A percentile compares a stretch with the other conserved stretches of the same genome.
Evolutionary conservation across 2,329 filamentous ascomycete genomes (phyloP).

Genomic region (Pseudogymnoascus pannorum): DNA sequence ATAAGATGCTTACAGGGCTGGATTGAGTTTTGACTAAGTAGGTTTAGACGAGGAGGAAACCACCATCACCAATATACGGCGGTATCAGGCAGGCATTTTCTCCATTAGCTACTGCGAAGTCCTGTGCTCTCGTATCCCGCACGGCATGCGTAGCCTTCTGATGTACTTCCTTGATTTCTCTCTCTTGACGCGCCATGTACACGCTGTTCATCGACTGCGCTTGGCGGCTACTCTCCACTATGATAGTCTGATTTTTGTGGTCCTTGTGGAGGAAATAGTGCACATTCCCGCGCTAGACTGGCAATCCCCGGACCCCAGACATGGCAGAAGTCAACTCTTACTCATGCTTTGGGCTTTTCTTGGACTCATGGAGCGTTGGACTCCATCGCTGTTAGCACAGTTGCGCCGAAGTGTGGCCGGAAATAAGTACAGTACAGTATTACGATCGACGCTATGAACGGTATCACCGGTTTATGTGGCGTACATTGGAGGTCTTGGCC

Average conservation of each 20-base stretch:
- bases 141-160: neutral
- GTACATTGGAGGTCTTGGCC: neutral
- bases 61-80: neutral
- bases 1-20: neutral
- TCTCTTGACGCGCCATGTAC: neutral
- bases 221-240: neutral
- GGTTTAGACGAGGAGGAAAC: neutral
- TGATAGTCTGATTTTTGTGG: neutral
- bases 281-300: neutral
- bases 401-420: neutral
- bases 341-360: neutral
- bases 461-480: neutral
- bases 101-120: too few species aligned
- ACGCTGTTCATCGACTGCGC: neutral
- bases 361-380: neutral
- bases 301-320: neutral
- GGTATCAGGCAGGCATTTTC: neutral
- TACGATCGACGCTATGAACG: conserved; percentile 1
- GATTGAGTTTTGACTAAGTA: neutral
- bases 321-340: neutral
- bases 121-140: neutral
- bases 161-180: neutral
- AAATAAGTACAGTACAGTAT: neutral
- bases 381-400: neutral
- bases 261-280: neutral